Base-by-base conservation (phyloP, 352 stramenopile species). In the Globisporangium cylindrosporum region DNA sequence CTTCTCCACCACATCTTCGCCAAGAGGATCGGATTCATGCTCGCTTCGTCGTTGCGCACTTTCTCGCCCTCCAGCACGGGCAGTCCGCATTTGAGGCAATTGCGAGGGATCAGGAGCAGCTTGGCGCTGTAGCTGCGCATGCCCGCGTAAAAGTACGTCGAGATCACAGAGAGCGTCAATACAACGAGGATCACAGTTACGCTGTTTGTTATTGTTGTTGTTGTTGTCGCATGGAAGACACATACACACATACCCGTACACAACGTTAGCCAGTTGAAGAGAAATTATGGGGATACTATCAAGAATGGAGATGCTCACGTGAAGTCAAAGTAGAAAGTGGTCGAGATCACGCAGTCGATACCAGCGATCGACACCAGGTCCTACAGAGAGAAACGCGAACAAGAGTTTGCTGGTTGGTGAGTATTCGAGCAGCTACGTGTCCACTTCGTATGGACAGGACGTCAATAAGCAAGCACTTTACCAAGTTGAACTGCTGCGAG, bases 301-400 rank as follows among this genome's bases (percentile, higher is more conserved):
- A 29, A 29, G 12, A 20, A 14, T 6, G 25, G 22, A 4, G 9
- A 2, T 41, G 29, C 80, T 54, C 62, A 93, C 85, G 77, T 86
- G 49, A 93, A 91, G 46, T 90, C 81, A 41, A 91, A 91, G 71
- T 91, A 93, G 51, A 84, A 93, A 1, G 71, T 91, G 58, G 81
- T 90, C n/a, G 74, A 78, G 64, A 93, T 74, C 14, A 93, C 75
- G 27, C 85, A 93, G 68, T 91, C 85, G 41, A 93, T 81, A 15
- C 85, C 83, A 22, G 83, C 85, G 29, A 93, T 86, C 0, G 82
- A 75, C 7, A 91, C 82, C 8, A 93, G 63, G 68, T 93, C 85
- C 85, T 93, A 73, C 27, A n/a, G 59, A 27, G 15, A 57, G 3
- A 24, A 8, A 6, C 15, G 27, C 4, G 27, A 29, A 20, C 18